Evolutionary conservation across 306 rosid species (phyloP), one percentile per base, ranked within the genome.

Genomic region (Abrus pulchellus): DNA sequence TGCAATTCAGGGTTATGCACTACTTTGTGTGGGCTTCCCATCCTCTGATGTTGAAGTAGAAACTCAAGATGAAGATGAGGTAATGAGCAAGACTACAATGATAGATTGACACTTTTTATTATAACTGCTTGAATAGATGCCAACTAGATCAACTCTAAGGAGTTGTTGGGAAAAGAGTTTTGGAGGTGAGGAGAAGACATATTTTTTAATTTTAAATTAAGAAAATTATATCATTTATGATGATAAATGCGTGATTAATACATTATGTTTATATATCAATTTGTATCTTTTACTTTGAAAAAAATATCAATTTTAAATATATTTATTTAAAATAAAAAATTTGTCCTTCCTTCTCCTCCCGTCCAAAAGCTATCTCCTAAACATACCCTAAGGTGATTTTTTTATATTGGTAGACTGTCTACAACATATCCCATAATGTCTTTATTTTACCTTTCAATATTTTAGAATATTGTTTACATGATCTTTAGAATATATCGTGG

Each of bases 11-110:
- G 99, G 99, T 27, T 95, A 95, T 82, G 99, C 99, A 74, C 97
- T 95, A 83, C 99, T 95, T 50, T 95, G 99, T 68, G 99, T 95
- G 79, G 94, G 99, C 6, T 95, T 87, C 84, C 99, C 98, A 8
- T 70, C 94, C 44, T 86, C 99, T 77, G 99, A 95, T 49, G 83
- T 95, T 56, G 97, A 95, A 86, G 99, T 93, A 27, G 99, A 95
- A 90, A 95, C 99, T 28, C 99, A 95, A 87, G 99, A 95, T 34
- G 99, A 95, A 86, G 99, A 95, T 82, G 99, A 95, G 98, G 99
- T 93, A 87, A 83, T 75, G 73, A 64, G 68, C 57, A 53, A 40
- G 56, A 43, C 55, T 55, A 9, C 40, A 50, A 34, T 63, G 45
- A 43, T 79, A 69, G 13, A 49, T 83, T 71, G 53, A 43, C 27